Conservation (phyloP, 2,329 filamentous ascomycete species). For the Pezicula radicicola region DNA sequence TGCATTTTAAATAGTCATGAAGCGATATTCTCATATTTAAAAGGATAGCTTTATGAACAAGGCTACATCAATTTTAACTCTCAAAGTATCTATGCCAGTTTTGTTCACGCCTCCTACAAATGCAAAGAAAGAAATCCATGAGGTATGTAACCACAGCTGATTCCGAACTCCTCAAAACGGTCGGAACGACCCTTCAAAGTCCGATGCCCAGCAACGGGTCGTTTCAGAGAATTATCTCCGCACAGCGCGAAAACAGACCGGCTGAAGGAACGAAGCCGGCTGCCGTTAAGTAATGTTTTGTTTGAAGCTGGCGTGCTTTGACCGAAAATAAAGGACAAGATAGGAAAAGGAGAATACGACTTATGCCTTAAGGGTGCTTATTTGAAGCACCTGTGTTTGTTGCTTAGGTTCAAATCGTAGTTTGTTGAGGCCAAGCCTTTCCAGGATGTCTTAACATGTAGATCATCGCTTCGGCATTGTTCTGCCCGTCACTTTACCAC, state of each 20-base stretch:
- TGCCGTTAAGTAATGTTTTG: slow-evolving; percentile 3
- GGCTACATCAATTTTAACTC: too few species aligned
- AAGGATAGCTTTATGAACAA: too few species aligned
- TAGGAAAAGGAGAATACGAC: background rate
- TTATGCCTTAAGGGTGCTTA: background rate
- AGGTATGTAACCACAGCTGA: background rate
- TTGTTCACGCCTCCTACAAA: too few species aligned
- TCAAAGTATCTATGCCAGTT: too few species aligned
- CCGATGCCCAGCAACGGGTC: slow-evolving; percentile 1
- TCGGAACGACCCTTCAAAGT: slow-evolving; percentile 1
- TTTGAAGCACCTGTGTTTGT: background rate
- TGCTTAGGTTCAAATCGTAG: background rate
- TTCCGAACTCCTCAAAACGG: background rate
- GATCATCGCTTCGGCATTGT: too few species aligned
- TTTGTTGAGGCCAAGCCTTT: too few species aligned
- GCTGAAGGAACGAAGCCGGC: slow-evolving; percentile 1
- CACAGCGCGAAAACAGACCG: slow-evolving; percentile 1
- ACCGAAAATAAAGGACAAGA: background rate
- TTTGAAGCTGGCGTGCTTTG: slow-evolving; percentile 1
- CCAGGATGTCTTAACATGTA: too few species aligned
- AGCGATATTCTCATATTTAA: too few species aligned
- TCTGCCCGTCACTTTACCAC: too few species aligned
- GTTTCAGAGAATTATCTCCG: background rate
- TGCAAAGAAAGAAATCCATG: background rate
- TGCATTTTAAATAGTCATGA: too few species aligned